Conservation (phyloP, 2,329 filamentous ascomycete genomes). For the Botryotinia narcissicola region DNA sequence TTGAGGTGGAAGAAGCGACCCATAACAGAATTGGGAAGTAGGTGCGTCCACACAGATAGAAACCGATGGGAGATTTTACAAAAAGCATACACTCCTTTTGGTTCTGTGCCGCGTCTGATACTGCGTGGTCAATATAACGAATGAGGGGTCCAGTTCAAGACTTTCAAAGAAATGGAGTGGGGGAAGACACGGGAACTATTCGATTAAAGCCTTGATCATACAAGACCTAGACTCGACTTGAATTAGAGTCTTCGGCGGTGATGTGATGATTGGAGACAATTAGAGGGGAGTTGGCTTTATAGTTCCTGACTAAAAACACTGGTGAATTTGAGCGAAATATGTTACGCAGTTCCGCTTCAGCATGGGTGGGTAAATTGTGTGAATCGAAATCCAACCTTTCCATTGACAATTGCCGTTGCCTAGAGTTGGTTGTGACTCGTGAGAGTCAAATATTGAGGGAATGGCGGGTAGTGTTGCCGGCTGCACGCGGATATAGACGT, state of each 20-base stretch:
- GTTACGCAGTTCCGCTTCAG: neutral
- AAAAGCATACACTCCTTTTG: slow-evolving; percentile 1
- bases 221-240: slow-evolving; percentile 3
- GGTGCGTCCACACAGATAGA: neutral
- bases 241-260: neutral
- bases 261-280: neutral
- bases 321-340: slow-evolving; percentile 7
- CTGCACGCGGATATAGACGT: neutral
- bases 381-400: neutral
- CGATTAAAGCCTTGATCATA: neutral
- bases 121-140: neutral
- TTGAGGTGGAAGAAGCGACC: slow-evolving; percentile 8
- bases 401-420: neutral
- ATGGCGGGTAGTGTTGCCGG: neutral
- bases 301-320: slow-evolving; percentile 9
- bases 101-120: slow-evolving; percentile 1
- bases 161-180: slow-evolving; percentile 1
- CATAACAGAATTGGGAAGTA: slow-evolving; percentile 9
- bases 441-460: neutral
- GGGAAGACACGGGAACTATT: slow-evolving; percentile 6
- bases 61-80: slow-evolving; percentile 1
- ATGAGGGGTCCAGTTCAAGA: slow-evolving; percentile 8
- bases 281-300: neutral
- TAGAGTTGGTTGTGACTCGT: neutral
- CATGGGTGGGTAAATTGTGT: neutral